phyloP scores from a whole-genome alignment of 1,284 basidiomycete species.

The Hortiboletus rubellus region DNA sequence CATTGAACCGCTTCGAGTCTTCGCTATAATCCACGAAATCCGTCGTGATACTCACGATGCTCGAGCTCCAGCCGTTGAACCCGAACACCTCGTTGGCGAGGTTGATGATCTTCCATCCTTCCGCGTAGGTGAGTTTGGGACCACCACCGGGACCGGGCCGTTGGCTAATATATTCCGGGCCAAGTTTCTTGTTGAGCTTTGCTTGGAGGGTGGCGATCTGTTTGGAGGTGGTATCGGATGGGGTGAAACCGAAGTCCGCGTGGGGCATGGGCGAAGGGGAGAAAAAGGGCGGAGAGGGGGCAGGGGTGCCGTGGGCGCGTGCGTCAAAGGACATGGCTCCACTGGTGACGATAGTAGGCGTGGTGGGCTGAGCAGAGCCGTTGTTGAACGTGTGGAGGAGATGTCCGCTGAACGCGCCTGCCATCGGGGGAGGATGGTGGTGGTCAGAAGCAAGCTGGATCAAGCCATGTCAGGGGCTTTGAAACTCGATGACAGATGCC shows the following conservation, averaged over 20 bases:
- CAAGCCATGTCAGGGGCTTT: slow-evolving; percentile 9
- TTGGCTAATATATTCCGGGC: slow-evolving; percentile 90
- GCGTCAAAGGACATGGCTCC: slow-evolving; percentile 60
- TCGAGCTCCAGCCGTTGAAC: slow-evolving; percentile 97
- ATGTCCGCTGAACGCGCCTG: slow-evolving; percentile 35
- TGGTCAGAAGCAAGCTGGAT: slow-evolving; percentile 6
- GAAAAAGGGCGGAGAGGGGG: neutral
- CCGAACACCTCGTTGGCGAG: slow-evolving; percentile 98
- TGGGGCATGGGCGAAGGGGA: neutral
- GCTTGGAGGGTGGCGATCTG: slow-evolving; percentile 77
- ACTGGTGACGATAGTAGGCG: slow-evolving; percentile 41
- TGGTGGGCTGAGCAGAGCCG: slow-evolving; percentile 1
- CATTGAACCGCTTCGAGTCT: slow-evolving; percentile 64
- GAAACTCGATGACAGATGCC: neutral
- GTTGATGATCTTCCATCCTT: slow-evolving; percentile 97
- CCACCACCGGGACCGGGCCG: slow-evolving; percentile 88
- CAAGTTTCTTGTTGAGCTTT: slow-evolving; percentile 85
- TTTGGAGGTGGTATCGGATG: slow-evolving; percentile 46
- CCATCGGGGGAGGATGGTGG: slow-evolving; percentile 24
- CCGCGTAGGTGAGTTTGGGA: slow-evolving; percentile 89
- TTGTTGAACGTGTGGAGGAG: slow-evolving; percentile 30
- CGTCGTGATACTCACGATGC: slow-evolving; percentile 74
- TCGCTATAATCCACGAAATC: slow-evolving; percentile 74
- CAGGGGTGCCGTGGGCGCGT: slow-evolving; percentile 48
- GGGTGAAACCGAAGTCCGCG: slow-evolving; percentile 18